A percentile compares a stretch with the other conserved stretches of the same genome.
These are phyloP conservation scores for Boletus sensibilis DNA, from an alignment of 768 basidiomycete genomes.

Conservation along the genomic window DNA sequence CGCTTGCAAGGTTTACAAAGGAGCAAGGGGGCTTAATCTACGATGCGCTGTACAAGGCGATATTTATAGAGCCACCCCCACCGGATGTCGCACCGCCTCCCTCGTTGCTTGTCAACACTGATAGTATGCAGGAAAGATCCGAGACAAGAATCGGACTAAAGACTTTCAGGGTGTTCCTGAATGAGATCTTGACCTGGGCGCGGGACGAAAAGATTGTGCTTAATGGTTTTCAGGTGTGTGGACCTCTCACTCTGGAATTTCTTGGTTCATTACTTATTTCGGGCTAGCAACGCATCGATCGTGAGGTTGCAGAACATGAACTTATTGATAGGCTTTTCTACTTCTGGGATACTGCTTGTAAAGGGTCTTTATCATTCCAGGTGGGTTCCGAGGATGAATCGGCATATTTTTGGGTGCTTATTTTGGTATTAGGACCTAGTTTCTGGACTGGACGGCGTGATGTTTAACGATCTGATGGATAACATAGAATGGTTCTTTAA, in stretches of 20 bases:
- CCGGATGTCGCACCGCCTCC: constrained; percentile 48
- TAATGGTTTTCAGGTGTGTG: constrained; percentile 82
- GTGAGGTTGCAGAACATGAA: constrained; percentile 93
- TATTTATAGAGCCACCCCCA: constrained; percentile 74
- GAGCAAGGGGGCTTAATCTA: constrained; percentile 90
- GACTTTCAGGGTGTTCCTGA: constrained; percentile 88
- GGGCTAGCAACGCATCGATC: constrained; percentile 77
- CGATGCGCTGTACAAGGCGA: constrained; percentile 84
- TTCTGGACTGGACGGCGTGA: constrained; percentile 82
- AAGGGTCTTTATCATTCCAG: constrained; percentile 88
- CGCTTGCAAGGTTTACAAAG: constrained; percentile 77
- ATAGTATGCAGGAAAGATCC: constrained; percentile 66
- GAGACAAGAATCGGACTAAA: constrained; percentile 85
- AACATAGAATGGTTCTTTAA: constrained; percentile 99
- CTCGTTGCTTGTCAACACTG: constrained; percentile 53
- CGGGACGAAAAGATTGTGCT: constrained; percentile 88
- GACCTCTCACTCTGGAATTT: not conserved
- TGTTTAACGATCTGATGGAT: constrained; percentile 97
- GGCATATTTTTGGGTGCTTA: constrained; percentile 2
- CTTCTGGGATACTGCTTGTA: constrained; percentile 85
- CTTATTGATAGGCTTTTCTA: constrained; percentile 91
- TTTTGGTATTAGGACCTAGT: constrained; percentile 70
- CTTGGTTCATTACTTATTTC: constrained; percentile 1
- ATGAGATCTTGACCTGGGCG: constrained; percentile 94
- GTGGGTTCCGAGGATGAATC: constrained; percentile 37